Evolutionary conservation across 2,329 filamentous ascomycete species (phyloP), one percentile per base, ranked within the genome.

Genomic region (Penicillium sp.): DNA sequence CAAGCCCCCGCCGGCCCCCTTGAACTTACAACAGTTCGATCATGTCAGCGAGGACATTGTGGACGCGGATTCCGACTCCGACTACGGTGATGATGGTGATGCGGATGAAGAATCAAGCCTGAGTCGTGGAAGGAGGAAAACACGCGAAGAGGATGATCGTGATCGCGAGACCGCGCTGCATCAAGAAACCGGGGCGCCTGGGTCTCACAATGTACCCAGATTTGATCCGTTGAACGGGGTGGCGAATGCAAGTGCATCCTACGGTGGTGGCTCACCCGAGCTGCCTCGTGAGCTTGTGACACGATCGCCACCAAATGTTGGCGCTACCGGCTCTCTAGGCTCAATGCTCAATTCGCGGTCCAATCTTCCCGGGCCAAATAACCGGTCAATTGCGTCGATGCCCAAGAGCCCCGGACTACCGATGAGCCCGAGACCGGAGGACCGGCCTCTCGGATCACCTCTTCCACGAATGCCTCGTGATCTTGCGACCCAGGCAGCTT

Each of bases 81-180:
- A 95, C 54, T 93, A 90, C 57, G 88, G 93, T 50, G 86, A 90
- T 53, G 78, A 86, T 33, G 69, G 88, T 9, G 84, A 88, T 52
- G 82, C 85, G 3, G 78, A 84, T 39, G 83, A 86, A 53, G 73
- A 84, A 43, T 73, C 78, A 0, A 65, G 70, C 5, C 70, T 78
- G 33, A 71, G 82, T 45, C 80, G 90, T 52, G 91, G 90, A 7
- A 81, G 90, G 50, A 79, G 88, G 58, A 88, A 86, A 67, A 95
- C 90, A 3, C 80, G 90, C 45, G 89, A 91, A 65, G 88, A 95
- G 52, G 90, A 96, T 60, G 89, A 96, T 57, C 78, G 78, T 46
- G 80, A 88, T 46, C 82, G 90, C 41, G 88, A 91, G 63, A 67
- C 83, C n/a, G 81, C 79, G 1, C 65, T 79, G 40, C 78, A 78